These are phyloP conservation scores for Ploettnerulaceae sp. DNA, from an alignment of 2,329 filamentous ascomycete species.

Conservation along the genomic window DNA sequence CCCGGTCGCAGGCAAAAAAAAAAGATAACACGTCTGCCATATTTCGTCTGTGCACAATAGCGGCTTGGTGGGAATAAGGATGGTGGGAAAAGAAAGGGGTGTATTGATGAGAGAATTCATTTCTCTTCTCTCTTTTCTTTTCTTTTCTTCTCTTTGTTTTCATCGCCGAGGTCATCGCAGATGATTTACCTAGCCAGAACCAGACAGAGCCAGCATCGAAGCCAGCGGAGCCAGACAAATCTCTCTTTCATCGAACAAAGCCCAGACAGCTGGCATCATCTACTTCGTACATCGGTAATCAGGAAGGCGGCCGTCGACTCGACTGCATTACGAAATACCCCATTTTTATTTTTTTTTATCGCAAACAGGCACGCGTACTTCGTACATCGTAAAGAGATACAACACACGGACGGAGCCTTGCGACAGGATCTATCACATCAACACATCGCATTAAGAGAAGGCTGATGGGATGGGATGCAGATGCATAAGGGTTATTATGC, in stretches of 20 bases:
- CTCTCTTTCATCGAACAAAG: too few relatives aligned
- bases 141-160: background rate
- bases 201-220: background rate
- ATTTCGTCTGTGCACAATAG: background rate
- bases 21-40: background rate
- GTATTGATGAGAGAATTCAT: background rate
- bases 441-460: background rate
- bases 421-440: background rate
- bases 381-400: background rate
- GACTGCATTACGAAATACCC: too few relatives aligned
- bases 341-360: too few relatives aligned
- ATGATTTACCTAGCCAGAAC: background rate
- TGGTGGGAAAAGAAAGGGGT: background rate
- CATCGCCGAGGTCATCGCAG: background rate
- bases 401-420: background rate
- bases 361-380: too few relatives aligned
- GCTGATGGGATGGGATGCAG: background rate
- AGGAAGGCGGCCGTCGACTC: too few relatives aligned
- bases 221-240: too few relatives aligned
- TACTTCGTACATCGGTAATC: too few relatives aligned
- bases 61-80: background rate
- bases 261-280: too few relatives aligned
- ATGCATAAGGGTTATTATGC: background rate
- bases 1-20: slow-evolving; percentile 3
- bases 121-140: background rate